Evolutionary conservation across 2,329 filamentous ascomycete species (phyloP).

Genomic region (Xylariaceae sp.): DNA sequence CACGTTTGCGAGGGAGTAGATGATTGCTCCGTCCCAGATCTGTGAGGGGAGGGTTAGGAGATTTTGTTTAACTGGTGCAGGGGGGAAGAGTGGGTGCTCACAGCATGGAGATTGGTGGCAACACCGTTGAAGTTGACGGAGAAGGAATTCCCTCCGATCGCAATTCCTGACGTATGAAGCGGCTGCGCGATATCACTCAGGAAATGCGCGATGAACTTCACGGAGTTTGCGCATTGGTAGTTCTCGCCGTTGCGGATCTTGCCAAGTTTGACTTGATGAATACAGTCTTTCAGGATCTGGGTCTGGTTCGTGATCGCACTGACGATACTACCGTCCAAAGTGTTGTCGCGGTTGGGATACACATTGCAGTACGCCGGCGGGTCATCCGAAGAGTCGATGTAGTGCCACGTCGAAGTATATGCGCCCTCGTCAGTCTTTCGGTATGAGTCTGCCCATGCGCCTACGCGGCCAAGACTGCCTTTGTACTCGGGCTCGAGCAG

Average conservation of each 20-base stretch:
- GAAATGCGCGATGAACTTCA: constrained; percentile 38
- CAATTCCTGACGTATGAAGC: constrained; percentile 38
- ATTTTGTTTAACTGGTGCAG: not conserved
- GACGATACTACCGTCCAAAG: constrained; percentile 27
- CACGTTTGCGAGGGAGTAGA: constrained; percentile 28
- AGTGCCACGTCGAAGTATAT: constrained; percentile 37
- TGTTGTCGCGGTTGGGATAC: constrained; percentile 36
- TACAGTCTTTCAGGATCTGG: constrained; percentile 19
- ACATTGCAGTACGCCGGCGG: constrained; percentile 36
- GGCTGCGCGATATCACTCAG: constrained; percentile 44
- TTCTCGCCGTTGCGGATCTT: constrained; percentile 15
- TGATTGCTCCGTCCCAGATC: constrained; percentile 47
- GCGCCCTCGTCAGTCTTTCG: constrained; percentile 33
- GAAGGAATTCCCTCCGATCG: constrained; percentile 46
- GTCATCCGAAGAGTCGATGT: constrained; percentile 38
- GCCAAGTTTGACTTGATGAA: constrained; percentile 14
- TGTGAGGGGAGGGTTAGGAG: not conserved
- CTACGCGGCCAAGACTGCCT: constrained; percentile 34
- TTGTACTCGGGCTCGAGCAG: constrained; percentile 30
- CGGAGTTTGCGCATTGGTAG: constrained; percentile 23
- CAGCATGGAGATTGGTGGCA: constrained; percentile 44
- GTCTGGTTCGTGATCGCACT: constrained; percentile 26
- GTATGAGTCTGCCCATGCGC: constrained; percentile 38
- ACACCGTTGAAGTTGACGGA: constrained; percentile 39
- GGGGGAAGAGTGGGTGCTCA: constrained; percentile 18